Evolutionary conservation across 306 rosid species (phyloP), one percentile per base, ranked within the genome.

Genomic region (Quercus suber): DNA sequence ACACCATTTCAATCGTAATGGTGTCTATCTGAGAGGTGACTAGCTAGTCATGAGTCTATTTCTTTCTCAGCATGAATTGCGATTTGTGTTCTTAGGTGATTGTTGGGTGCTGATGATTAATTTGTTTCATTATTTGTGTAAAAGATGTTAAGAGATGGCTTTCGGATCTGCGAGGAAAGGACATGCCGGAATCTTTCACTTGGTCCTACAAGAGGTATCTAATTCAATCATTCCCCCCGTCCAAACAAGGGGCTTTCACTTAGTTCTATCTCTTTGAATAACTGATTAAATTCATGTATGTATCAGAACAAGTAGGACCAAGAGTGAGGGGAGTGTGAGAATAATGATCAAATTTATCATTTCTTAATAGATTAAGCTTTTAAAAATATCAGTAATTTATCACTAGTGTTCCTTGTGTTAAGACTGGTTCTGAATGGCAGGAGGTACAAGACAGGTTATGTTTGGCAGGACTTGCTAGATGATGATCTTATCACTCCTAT

Each of bases 381-480:
- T 41, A 2, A 41, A 41, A 41, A 2, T 37, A 37, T 2, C 53
- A 12, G 17, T 13, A 49, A 49, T 3, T 49, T 49, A 49, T 10
- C 17, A 10, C 6, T 30, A 67, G 35, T n/a, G 19, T 30, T 30
- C 20, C 45, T 33, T 23, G 9, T 59, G 12, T 33, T 10, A 7
- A 35, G 45, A 67, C 23, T 31, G 4, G 11, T 67, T 33, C 35
- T 18, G 56, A 84, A 76, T 33, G 31, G 82, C 89, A 92, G 98
- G 87, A 94, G 89, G 91, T 92, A 94, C 96, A 92, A 88, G 86
- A 89, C 76, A 20, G 97, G 97, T 12, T 92, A 87, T 83, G 93
- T 92, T 87, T 94, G 98, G 98, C 97, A 92, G 78, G 96, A 94
- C 82, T 87, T 92, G 86, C 51, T 88, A 61, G 97, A 94, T 84